Evolutionary conservation across 257 asterid species (phyloP), one percentile per base, ranked within the genome.

Genomic region (Phtheirospermum japonicum): DNA sequence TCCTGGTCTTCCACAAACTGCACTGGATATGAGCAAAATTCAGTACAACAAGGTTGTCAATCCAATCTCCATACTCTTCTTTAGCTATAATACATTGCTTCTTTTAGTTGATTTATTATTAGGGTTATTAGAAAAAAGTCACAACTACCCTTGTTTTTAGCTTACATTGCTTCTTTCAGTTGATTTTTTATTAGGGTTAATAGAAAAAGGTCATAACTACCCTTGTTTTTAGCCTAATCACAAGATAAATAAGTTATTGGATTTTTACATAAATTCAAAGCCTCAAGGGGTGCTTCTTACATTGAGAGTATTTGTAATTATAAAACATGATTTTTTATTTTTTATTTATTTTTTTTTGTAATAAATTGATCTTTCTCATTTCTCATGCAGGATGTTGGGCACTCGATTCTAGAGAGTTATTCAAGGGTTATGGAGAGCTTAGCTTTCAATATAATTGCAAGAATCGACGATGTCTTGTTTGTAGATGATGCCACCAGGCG

Each of bases 341-440:
- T 12, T 19, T 16, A 17, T 17, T 31, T 4, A 16, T n/a, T 14
- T 6, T 53, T 17, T 53, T 16, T 39, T 6, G 11, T 57, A 57
- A 14, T 4, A 12, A 49, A 56, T 23, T 3, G 16, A 23, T n/a
- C 17, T 19, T 9, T 57, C 23, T 52, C 30, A 33, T 65, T 62
- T 73, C 79, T 73, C 26, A 48, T 67, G 64, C 83, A 93, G 99
- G 97, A 93, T 81, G 97, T 93, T 12, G 99, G 99, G 31, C 95
- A 89, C 63, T 79, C 99, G 3, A 93, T 93, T 72, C 94, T 93
- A 5, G 99, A 93, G 74, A 87, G 99, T 85, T 93, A 93, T 71
- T 87, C 99, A 9, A 84, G 99, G 81, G 99, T 93, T 46, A 83
- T 87, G 96, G 97, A 93, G 86, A 93, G 99, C 80, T 71, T 93